These are phyloP conservation scores for Ambrosia trifida DNA, from an alignment of 129 eudicot genomes.

Conservation along the genomic window DNA sequence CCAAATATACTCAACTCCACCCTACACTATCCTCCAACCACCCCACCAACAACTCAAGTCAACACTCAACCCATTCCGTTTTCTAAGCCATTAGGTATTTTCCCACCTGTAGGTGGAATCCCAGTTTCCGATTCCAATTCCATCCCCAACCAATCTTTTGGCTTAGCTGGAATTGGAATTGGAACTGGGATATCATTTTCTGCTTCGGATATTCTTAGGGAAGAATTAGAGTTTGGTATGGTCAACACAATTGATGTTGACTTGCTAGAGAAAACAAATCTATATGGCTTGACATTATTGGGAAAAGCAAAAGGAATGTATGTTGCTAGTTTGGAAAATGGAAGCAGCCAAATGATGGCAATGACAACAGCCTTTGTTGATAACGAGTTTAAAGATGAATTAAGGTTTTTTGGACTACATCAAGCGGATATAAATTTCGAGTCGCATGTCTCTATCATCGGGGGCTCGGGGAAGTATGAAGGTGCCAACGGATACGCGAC, in stretches of 20 bases:
- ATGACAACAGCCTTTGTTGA: conserved; percentile 40
- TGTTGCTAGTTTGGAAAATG: conserved; percentile 45
- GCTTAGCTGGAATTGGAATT: conserved; percentile 38
- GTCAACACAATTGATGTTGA: conserved; percentile 45
- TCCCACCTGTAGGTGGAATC: conserved; percentile 38
- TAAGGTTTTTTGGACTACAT: conserved; percentile 62
- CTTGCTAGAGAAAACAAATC: conserved; percentile 32
- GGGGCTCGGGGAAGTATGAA: conserved; percentile 61
- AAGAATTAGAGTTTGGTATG: conserved; percentile 47
- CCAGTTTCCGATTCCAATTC: conserved; percentile 27
- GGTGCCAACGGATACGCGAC: conserved; percentile 68
- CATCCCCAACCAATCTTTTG: conserved; percentile 29
- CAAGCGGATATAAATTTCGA: conserved; percentile 29
- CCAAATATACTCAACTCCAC: conserved; percentile 35
- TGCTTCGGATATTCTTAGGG: conserved; percentile 33
- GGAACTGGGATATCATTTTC: conserved; percentile 40
- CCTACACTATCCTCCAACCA: conserved; percentile 26
- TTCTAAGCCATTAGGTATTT: conserved; percentile 40
- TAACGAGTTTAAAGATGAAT: conserved; percentile 32
- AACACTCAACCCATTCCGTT: conserved; percentile 35
- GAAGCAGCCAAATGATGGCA: conserved; percentile 52
- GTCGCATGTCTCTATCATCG: conserved; percentile 61
- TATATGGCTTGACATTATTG: conserved; percentile 28
- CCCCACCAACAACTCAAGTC: conserved; percentile 29
- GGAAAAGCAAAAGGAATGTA: conserved; percentile 60